Conservation (phyloP, 179 eudicot genomes). For the Patellifolia procumbens region DNA sequence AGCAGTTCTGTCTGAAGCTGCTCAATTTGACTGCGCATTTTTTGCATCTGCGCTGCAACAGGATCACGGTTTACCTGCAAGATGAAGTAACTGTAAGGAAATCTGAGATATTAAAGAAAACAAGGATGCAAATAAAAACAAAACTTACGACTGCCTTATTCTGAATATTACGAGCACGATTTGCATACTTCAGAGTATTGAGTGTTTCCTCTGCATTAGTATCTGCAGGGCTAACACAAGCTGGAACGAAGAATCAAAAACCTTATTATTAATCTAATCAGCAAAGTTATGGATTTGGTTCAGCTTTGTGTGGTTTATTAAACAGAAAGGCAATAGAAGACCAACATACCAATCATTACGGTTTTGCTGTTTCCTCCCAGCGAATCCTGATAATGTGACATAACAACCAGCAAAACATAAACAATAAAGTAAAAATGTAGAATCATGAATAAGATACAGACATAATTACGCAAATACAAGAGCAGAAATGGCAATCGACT, state of each 20-base stretch:
- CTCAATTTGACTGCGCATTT: slow-evolving; percentile 89
- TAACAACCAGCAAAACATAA: neutral
- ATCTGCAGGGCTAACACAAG: slow-evolving; percentile 98
- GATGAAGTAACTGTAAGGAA: slow-evolving; percentile 10
- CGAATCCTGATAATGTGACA: slow-evolving; percentile 65
- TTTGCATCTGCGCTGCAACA: slow-evolving; percentile 84
- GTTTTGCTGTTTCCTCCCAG: slow-evolving; percentile 98
- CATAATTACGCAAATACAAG: neutral
- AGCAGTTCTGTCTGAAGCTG: slow-evolving; percentile 88
- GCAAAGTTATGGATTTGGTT: neutral
- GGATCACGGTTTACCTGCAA: slow-evolving; percentile 94
- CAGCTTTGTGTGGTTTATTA: neutral
- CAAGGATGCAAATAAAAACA: neutral
- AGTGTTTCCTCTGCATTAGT: slow-evolving; percentile 96
- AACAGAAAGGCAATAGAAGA: neutral
- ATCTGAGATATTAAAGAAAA: neutral
- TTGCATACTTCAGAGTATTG: slow-evolving; percentile 93
- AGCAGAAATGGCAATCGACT: neutral
- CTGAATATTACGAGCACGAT: slow-evolving; percentile 98
- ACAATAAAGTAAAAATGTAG: neutral
- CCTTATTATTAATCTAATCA: neutral
- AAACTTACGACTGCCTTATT: slow-evolving; percentile 92
- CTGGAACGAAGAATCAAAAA: slow-evolving; percentile 39
- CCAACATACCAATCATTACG: slow-evolving; percentile 83
- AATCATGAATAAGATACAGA: neutral